Base-by-base conservation (phyloP, 352 stramenopile species). In the Globisporangium acanthophoron region DNA sequence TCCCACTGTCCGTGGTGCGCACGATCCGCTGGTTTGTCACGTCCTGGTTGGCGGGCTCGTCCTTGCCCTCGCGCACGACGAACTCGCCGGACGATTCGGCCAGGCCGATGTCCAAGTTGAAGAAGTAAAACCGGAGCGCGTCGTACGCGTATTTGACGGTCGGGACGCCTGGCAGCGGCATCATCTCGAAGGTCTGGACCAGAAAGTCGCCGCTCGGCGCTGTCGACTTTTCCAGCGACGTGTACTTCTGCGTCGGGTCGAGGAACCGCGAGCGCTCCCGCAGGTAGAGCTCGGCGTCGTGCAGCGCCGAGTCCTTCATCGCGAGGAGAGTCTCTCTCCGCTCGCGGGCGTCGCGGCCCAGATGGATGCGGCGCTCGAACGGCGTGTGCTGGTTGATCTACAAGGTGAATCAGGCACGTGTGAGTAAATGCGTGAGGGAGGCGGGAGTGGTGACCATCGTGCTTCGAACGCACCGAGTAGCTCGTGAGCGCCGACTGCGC, bases 51-150 rank as follows among this genome's bases (percentile, higher is more conserved):
- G 27, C 41, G n/a, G 11, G 18, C 13, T 35, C 16, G 45, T 69
- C 56, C 20, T 73, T 65, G 57, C 68, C 67, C 39, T 78, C 64
- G 7, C 70, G 65, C 35, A 71, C 39, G 4, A 67, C 65, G 56
- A 78, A 37, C 27, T 74, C 59, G 3, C 70, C 69, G 16, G 73
- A 56, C 31, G 61, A 39, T 47, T 81, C 73, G 0, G 69, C 69
- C 12, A 81, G 67, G 7, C 60, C 70, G 56, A 78, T 78, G 59
- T 81, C 70, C 56, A 81, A 70, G 45, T 78, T 81, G 33, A 55
- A 64, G 12, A 75, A 59, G 50, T 65, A 75, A 50, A 71, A 81
- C 37, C 59, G 55, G 6, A 69, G 29, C 9, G 70, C 72, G 18
- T 80, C 69, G 37, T 60, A 78, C 56, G 73, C 69, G 51, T 71